Base-by-base conservation (phyloP, 768 basidiomycete species). In the Tephrocybe sp. region DNA sequence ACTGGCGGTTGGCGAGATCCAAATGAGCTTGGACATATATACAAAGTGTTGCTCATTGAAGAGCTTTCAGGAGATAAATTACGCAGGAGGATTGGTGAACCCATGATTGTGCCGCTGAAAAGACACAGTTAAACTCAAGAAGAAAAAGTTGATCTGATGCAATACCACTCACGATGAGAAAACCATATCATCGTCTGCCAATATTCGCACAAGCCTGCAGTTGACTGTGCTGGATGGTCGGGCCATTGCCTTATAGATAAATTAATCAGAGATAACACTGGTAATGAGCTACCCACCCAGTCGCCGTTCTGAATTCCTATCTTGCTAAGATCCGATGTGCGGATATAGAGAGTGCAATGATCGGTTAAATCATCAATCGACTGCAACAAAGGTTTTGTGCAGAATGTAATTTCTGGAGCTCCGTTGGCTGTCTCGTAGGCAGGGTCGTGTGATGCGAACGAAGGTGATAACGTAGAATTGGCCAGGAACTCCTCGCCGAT, bases 401-500 rank as follows among this genome's bases (percentile, higher is more conserved):
- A 54, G 54, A 72, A 67, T n/a, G 50, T 50, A 48, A 57, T 47
- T 18, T 57, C 62, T 28, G 53, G 14, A 39, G 34, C 38, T 32
- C 45, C 32, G 10, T 21, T 38, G 14, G 42, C 56, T 34, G 26
- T 40, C 30, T 47, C 55, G 39, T 51, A 47, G 43, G 38, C 30
- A 48, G 47, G 50, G 50, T 44, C 50, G 58, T 25, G 63, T 58
- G 36, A 47, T 51, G 40, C 57, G 58, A 53, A 52, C 48, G 58
- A 63, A 46, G 57, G 58, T 37, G 67, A 57, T 14, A 78, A 54
- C 14, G 81, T 59, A 26, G 83, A 73, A 53, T 72, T 77, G 7
- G 81, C 84, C 20, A 91, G 74, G 65, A 92, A 92, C 15, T 68
- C 77, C 60, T 90, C 85, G 58, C 79, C 80, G 47, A 92, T 92